Percentiles rank a stretch among this genome's conserved stretches.
Evolutionary conservation across 1,284 basidiomycete genomes (phyloP).

Genomic region (Gomphus bonarii): DNA sequence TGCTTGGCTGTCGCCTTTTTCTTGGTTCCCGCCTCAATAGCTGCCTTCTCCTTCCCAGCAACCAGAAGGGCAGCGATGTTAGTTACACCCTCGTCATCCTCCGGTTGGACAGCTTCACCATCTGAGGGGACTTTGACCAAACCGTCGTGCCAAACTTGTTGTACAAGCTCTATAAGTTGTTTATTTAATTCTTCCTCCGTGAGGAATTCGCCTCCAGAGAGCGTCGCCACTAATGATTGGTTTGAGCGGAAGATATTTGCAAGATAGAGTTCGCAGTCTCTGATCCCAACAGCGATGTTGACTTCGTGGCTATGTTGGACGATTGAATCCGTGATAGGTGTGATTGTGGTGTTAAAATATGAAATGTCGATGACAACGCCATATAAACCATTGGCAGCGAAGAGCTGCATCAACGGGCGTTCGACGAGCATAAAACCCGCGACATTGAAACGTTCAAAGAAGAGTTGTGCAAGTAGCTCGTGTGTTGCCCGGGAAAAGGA

Average conservation of each 20-base stretch:
- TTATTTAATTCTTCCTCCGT: constrained; percentile 35
- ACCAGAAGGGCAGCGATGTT: constrained; percentile 77
- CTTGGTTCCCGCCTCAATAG: constrained; percentile 73
- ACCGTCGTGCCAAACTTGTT: constrained; percentile 48
- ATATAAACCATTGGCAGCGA: constrained; percentile 67
- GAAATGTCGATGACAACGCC: constrained; percentile 86
- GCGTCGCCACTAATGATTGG: constrained; percentile 51
- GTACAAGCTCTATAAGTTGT: constrained; percentile 47
- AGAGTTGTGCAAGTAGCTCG: constrained; percentile 75
- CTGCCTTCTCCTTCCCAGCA: constrained; percentile 70
- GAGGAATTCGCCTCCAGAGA: constrained; percentile 38
- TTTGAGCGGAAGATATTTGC: constrained; percentile 60
- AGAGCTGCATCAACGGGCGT: constrained; percentile 77
- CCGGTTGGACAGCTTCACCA: constrained; percentile 48
- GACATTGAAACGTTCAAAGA: constrained; percentile 94
- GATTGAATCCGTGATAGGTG: constrained; percentile 74
- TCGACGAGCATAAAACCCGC: constrained; percentile 81
- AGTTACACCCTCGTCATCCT: constrained; percentile 81
- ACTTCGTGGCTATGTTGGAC: constrained; percentile 51
- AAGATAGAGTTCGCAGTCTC: constrained; percentile 69
- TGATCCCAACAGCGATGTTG: constrained; percentile 54
- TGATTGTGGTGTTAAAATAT: constrained; percentile 64
- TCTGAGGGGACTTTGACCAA: constrained; percentile 62
- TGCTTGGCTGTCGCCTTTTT: constrained; percentile 67
- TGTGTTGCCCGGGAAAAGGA: constrained; percentile 65